Percentiles rank a stretch among this genome's conserved stretches.
Conservation (phyloP, 1,284 basidiomycete genomes). For the Neotropicomus parvogracilis region DNA sequence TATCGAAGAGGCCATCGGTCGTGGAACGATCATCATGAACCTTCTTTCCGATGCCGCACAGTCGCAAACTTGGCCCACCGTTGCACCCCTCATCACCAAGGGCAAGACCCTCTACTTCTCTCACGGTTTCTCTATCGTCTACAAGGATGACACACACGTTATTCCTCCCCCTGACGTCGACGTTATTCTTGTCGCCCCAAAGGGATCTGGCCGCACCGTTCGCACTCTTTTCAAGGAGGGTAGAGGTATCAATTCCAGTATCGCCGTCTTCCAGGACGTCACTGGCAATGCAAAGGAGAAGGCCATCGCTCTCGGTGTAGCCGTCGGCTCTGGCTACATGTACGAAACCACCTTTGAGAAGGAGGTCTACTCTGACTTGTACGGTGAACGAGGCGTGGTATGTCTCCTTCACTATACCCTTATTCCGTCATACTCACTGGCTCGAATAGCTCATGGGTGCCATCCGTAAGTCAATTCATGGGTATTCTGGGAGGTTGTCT, state of each 20-base stretch:
- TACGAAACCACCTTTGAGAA: constrained; percentile 99
- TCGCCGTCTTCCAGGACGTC: constrained; percentile 91
- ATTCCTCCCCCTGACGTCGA: constrained; percentile 91
- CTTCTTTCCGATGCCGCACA: constrained; percentile 98
- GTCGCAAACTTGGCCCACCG: constrained; percentile 86
- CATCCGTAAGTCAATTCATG: constrained; percentile 67
- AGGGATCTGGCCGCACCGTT: constrained; percentile 98
- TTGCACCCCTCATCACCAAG: constrained; percentile 94
- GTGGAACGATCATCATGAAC: constrained; percentile 99
- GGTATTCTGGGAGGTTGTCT: background rate
- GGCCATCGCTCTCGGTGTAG: constrained; percentile 93
- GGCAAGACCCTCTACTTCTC: constrained; percentile 99
- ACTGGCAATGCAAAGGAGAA: constrained; percentile 98
- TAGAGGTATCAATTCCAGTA: constrained; percentile 90
- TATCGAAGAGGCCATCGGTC: constrained; percentile 95
- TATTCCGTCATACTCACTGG: constrained; percentile 13
- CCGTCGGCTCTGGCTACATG: constrained; percentile 92
- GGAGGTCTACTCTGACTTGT: constrained; percentile 99
- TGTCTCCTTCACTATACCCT: constrained; percentile 35
- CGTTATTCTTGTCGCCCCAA: constrained; percentile 98
- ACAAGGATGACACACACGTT: constrained; percentile 96
- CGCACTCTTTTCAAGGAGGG: constrained; percentile 99
- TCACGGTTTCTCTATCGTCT: constrained; percentile 99
- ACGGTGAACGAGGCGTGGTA: constrained; percentile 99
- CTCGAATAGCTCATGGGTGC: constrained; percentile 86